Evolutionary conservation across 1,139 yeast species (phyloP).

Genomic region (Ashbya aceris): DNA sequence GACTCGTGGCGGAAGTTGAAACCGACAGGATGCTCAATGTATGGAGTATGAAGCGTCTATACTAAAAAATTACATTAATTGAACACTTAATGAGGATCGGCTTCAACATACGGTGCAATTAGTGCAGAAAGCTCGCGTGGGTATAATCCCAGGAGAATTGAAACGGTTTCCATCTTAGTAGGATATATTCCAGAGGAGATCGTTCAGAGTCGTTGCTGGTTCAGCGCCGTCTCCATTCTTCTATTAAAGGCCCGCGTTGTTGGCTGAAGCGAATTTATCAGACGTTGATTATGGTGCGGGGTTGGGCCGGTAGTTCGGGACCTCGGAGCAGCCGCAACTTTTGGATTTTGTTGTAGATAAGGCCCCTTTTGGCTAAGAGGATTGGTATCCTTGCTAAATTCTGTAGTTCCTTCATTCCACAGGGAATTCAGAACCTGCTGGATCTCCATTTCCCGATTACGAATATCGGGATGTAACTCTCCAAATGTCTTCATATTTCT

Average conservation of each 20-base stretch:
- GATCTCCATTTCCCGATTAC: slow-evolving; percentile 17
- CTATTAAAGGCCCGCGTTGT: slow-evolving; percentile 29
- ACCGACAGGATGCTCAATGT: no score
- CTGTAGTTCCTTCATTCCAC: slow-evolving; percentile 25
- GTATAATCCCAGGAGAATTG: no score
- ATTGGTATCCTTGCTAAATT: slow-evolving; percentile 22
- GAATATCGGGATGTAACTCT: slow-evolving; percentile 14
- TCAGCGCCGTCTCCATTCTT: slow-evolving; percentile 22
- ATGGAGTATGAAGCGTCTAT: no score
- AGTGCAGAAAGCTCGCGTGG: no score
- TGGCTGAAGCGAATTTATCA: slow-evolving; percentile 25
- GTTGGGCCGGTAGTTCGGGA: slow-evolving; percentile 6
- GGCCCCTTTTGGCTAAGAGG: slow-evolving; percentile 15
- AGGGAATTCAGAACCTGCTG: slow-evolving; percentile 20
- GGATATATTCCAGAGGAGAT: background rate
- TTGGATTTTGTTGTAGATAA: slow-evolving; percentile 6
- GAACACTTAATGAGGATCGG: no score
- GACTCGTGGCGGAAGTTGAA: no score
- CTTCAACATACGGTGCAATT: no score
- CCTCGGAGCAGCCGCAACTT: slow-evolving; percentile 2
- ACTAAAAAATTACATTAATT: no score
- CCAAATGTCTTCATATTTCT: slow-evolving; percentile 12
- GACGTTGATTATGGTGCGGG: slow-evolving; percentile 19
- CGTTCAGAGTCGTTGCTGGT: slow-evolving; percentile 14
- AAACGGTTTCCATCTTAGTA: background rate